Percentiles rank a stretch among this genome's conserved stretches.
These are phyloP conservation scores for Podaxis mareebaensis DNA, from an alignment of 768 basidiomycete species.

Conservation along the genomic window DNA sequence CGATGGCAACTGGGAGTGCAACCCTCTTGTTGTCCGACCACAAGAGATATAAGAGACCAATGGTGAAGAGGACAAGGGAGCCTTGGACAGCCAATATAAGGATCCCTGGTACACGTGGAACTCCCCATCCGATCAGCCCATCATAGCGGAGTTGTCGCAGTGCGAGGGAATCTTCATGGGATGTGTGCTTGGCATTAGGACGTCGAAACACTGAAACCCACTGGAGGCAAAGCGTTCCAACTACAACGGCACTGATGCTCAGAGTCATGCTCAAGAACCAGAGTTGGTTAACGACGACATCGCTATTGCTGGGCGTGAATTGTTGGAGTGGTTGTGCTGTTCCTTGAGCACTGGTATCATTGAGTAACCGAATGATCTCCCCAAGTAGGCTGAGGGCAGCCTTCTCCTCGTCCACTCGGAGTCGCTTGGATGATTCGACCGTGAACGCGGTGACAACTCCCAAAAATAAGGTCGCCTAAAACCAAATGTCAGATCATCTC, in stretches of 20 bases:
- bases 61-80: slow-evolving; percentile 6
- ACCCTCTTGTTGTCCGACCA: slow-evolving; percentile 10
- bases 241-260: slow-evolving; percentile 10
- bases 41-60: slow-evolving; percentile 9
- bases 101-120: slow-evolving; percentile 4
- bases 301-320: neutral
- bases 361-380: slow-evolving; percentile 7
- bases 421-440: slow-evolving; percentile 1
- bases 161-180: slow-evolving; percentile 8
- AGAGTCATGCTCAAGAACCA: slow-evolving; percentile 16
- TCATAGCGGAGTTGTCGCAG: slow-evolving; percentile 15
- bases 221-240: slow-evolving; percentile 13
- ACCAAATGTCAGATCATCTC: neutral
- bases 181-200: neutral
- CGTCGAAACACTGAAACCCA: slow-evolving; percentile 11
- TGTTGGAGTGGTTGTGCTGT: neutral
- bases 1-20: slow-evolving; percentile 11
- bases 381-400: neutral
- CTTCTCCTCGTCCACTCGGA: neutral
- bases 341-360: neutral
- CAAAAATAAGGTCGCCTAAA: slow-evolving; percentile 14
- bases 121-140: slow-evolving; percentile 11
- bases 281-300: slow-evolving; percentile 11
- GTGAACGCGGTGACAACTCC: slow-evolving; percentile 11
- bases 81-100: slow-evolving; percentile 11